These are phyloP conservation scores for Paradendryphiella salina DNA, from an alignment of 2,329 filamentous ascomycete species.

Conservation along the genomic window DNA sequence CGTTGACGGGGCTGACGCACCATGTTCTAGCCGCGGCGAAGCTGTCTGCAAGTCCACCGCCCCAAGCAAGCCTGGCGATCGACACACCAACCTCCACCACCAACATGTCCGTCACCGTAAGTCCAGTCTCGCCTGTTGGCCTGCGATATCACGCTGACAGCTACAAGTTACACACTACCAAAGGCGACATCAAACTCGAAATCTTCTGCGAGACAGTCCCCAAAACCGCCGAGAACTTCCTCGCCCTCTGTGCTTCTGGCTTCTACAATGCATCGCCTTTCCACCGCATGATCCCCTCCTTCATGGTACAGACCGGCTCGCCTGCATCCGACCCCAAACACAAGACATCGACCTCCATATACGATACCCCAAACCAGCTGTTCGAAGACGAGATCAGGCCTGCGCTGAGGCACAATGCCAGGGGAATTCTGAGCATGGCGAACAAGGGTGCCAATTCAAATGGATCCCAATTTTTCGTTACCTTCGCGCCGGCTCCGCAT, in stretches of 20 bases:
- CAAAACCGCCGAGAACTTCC: slow-evolving; percentile 90
- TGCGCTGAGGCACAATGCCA: slow-evolving; percentile 66
- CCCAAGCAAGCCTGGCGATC: slow-evolving; percentile 6
- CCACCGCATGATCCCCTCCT: slow-evolving; percentile 77
- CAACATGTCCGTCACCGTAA: slow-evolving; percentile 54
- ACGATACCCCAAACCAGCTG: slow-evolving; percentile 52
- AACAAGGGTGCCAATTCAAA: slow-evolving; percentile 76
- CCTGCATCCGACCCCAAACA: slow-evolving; percentile 54
- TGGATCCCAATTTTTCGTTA: slow-evolving; percentile 80
- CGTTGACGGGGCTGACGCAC: slow-evolving; percentile 8
- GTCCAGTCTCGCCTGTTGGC: slow-evolving; percentile 13
- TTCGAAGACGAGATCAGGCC: slow-evolving; percentile 84
- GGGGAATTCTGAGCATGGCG: slow-evolving; percentile 76
- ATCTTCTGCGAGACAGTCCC: slow-evolving; percentile 95
- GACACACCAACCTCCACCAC: slow-evolving; percentile 19
- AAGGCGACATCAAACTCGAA: slow-evolving; percentile 91
- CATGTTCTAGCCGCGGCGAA: slow-evolving; percentile 13
- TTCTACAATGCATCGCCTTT: slow-evolving; percentile 77
- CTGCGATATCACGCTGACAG: background rate
- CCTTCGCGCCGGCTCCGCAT: slow-evolving; percentile 76
- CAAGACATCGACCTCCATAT: slow-evolving; percentile 74
- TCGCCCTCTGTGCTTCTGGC: slow-evolving; percentile 78
- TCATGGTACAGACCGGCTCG: slow-evolving; percentile 78
- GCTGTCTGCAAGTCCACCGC: slow-evolving; percentile 2
- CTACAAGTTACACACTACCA: slow-evolving; percentile 73